Conservation (phyloP, 495 filamentous ascomycete genomes). For the Cudoniella acicularis region DNA sequence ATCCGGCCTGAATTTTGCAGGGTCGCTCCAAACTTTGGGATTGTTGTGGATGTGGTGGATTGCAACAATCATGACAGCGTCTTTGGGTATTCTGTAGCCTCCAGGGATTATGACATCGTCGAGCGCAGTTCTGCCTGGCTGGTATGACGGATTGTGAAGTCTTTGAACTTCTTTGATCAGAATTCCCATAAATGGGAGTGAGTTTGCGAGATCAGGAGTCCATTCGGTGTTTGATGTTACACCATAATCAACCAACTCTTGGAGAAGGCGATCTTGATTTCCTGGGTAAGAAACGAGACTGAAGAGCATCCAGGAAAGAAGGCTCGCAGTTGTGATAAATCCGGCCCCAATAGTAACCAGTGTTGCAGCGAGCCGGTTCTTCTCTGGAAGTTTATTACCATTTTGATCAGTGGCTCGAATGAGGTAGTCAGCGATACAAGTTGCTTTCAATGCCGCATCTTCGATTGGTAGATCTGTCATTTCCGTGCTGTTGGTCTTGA, state of each 20-base stretch:
- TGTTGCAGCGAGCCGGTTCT: constrained; percentile 17
- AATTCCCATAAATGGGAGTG: constrained; percentile 46
- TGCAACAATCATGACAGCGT: constrained; percentile 43
- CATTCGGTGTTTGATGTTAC: constrained; percentile 34
- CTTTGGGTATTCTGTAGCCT: constrained; percentile 48
- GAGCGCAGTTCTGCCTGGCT: constrained; percentile 49
- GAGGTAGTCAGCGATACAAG: constrained; percentile 47
- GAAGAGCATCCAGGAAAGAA: constrained; percentile 54
- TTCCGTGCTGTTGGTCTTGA: constrained; percentile 30
- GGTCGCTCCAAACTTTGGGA: constrained; percentile 47
- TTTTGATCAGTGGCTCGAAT: constrained; percentile 46
- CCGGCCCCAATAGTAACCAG: constrained; percentile 43
- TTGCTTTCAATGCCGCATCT: constrained; percentile 47
- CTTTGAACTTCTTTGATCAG: constrained; percentile 57
- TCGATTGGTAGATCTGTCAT: constrained; percentile 46
- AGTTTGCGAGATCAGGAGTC: constrained; percentile 37
- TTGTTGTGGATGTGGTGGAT: constrained; percentile 53
- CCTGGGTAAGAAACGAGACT: constrained; percentile 42
- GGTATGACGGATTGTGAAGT: constrained; percentile 52
- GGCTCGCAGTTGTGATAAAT: constrained; percentile 49
- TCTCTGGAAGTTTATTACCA: constrained; percentile 46
- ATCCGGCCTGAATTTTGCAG: constrained; percentile 48
- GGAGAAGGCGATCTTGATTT: constrained; percentile 48
- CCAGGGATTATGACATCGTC: constrained; percentile 50
- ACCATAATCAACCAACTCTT: constrained; percentile 50